Evolutionary conservation across 2,329 filamentous ascomycete species (phyloP), one percentile per base, ranked within the genome.

Genomic region (Colletotrichum salicis): DNA sequence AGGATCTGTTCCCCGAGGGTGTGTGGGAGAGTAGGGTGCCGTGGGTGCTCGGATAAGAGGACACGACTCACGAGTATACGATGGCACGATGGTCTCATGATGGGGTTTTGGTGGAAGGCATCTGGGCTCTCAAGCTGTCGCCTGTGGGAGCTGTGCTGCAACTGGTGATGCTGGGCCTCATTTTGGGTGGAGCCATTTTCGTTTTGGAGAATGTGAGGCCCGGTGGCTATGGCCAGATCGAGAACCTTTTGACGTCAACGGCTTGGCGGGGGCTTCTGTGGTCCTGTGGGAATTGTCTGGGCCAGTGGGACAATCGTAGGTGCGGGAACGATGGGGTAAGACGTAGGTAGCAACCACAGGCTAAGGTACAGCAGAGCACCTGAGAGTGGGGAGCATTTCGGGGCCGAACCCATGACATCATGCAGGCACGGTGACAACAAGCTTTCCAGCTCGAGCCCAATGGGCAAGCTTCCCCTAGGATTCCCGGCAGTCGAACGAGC

Each of bases 341-440:
- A 48, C 41, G 24, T 15, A 41, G 37, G 24, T 15, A 41, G 37
- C 37, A 12, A 37, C 24, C 12, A 41, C n/a, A n/a, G 13, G 35
- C 35, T 15, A 54, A 31, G n/a, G n/a, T n/a, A 29, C 27, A 29
- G 27, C 27, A 29, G 27, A 29, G 27, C 27, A 29, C 27, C 27
- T 29, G 27, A 4, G 27, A 11, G 22, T 41, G 56, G n/a, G 48
- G 37, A 41, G 24, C 55, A 22, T n/a, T 15, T 41, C 55, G 48
- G 33, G 70, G 59, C 31, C 59, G 45, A n/a, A 29, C n/a, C 29
- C 35, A 72, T 72, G 70, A 70, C 70, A 72, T 72, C 70, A 72
- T 70, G 70, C 60, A 45, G 41, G 70, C 59, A 70, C 59, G 64
- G 60, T 72, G 70, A 72, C 66, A 65, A 70, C 70, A 64, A 64